These are phyloP conservation scores for Penicillium sp. DNA, from an alignment of 2,329 filamentous ascomycete species.

Conservation along the genomic window DNA sequence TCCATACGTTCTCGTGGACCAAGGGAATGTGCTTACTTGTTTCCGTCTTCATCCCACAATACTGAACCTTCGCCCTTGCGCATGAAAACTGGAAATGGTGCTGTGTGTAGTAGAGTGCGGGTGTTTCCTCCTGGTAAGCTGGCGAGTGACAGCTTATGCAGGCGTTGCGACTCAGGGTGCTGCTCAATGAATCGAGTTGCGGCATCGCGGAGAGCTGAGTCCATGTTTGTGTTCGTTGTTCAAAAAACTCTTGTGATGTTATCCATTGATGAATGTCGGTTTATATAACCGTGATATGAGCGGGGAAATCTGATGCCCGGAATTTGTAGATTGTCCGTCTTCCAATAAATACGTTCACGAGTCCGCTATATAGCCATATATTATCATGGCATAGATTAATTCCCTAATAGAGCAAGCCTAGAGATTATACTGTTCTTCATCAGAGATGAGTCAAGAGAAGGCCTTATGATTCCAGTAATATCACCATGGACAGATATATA, in stretches of 20 bases:
- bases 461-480: no score
- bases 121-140: conserved; percentile 29
- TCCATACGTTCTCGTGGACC: neutral
- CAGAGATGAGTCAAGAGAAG: no score
- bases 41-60: conserved; percentile 14
- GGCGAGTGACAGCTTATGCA: conserved; percentile 16
- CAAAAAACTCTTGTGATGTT: neutral
- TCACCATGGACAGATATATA: no score
- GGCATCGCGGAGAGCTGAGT: neutral
- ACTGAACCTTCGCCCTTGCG: conserved; percentile 5
- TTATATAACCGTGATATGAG: neutral
- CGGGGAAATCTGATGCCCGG: neutral
- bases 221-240: neutral
- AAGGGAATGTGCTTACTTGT: conserved; percentile 2
- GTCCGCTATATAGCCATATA: no score
- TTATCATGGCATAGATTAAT: no score
- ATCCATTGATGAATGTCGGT: no score
- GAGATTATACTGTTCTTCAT: no score
- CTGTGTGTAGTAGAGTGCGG: conserved; percentile 18
- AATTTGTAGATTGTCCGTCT: neutral
- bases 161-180: conserved; percentile 7
- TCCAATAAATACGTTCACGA: neutral
- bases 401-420: no score
- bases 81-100: conserved; percentile 16
- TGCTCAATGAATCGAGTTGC: neutral